Base-by-base conservation (phyloP, 2,329 filamentous ascomycete genomes). In the Sporothrix humicola region DNA sequence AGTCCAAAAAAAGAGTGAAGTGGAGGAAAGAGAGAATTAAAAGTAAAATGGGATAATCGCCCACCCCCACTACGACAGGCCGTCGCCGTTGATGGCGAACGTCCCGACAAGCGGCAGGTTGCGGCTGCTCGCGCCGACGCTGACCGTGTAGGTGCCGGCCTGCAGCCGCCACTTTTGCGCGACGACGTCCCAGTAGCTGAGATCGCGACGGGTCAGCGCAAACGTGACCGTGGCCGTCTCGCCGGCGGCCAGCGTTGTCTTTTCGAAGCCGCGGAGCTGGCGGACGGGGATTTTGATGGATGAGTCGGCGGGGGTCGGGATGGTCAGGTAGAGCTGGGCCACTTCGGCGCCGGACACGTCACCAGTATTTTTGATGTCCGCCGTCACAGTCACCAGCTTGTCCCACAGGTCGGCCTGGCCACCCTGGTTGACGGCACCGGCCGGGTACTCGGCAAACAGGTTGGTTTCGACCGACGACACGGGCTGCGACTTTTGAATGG, bases 221-320 rank as follows among this genome's bases (percentile, higher is more conserved):
- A 92, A 87, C 0, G 77, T 80, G 0, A 90, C 81, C 0, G 81
- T 84, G 17, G 81, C 80, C 20, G 65, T 52, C 80, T 83, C 73
- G 84, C 79, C 0, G 84, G 84, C 12, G 73, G 66, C 52, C 83
- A 92, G 75, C 17, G 81, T 82, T 0, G 85, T 82, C 82, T 92
- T 92, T 71, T 88, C 87, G 74, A 92, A 92, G 7, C 91, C 90
- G 8, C 90, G 84, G n/a, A 93, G 83, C 79, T 92, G 89, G 56
- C 85, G 82, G 0, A 84, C 80, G 0, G 91, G 91, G 7, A 31
- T 70, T 31, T 50, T 31, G 12, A 23, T 13, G 9, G 52, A 61
- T 26, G 50, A 42, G 59, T 65, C 48, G 52, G 48, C 50, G 71
- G 2, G 37, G 75, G 0, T 74, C 78, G 0, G 85, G 84, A 86